Evolutionary conservation across 306 rosid species (phyloP), one percentile per base, ranked within the genome.

Genomic region (Castanea mollissima): DNA sequence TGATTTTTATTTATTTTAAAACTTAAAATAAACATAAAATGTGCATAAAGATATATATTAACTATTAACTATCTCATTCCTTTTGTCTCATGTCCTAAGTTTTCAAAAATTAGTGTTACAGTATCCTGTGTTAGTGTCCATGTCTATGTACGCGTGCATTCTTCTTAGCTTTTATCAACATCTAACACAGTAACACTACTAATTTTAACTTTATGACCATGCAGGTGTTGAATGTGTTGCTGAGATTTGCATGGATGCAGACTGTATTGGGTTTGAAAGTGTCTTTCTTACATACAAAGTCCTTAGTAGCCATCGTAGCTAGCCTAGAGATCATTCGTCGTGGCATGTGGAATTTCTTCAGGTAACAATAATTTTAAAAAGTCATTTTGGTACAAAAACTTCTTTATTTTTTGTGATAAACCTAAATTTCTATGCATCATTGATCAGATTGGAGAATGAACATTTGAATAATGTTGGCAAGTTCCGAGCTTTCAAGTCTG

Each of bases 381-480:
- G 12, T 59, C 23, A 1, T 18, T n/a, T 19, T 5, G 23, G 11
- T 59, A 27, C 15, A 13, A 10, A 3, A 1, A 2, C 32, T 51
- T 51, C 9, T 13, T 51, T 12, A 12, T 6, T 18, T 38, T 35
- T 19, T n/a, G 73, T 15, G 55, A n/a, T 19, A 41, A 38, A 6
- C 14, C 11, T 41, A 18, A 38, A 27, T 19, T 18, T 51, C 59
- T 35, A 64, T 74, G 34, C 58, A 59, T 55, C 31, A 38, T 18
- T 71, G 41, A 69, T 55, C 79, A 90, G 97, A 81, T 34, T 89
- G 88, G 95, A 92, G 84, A 92, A 90, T 77, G 97, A 90, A 85
- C 97, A 92, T 76, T 77, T 90, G 83, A 92, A 85, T 85, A 92
- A 92, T 74, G 96, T 90, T 46, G 96, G 95, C 79, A 92, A 90